Evolutionary conservation across 2,329 filamentous ascomycete species (phyloP).

Genomic region (Albifimbria verrucaria): DNA sequence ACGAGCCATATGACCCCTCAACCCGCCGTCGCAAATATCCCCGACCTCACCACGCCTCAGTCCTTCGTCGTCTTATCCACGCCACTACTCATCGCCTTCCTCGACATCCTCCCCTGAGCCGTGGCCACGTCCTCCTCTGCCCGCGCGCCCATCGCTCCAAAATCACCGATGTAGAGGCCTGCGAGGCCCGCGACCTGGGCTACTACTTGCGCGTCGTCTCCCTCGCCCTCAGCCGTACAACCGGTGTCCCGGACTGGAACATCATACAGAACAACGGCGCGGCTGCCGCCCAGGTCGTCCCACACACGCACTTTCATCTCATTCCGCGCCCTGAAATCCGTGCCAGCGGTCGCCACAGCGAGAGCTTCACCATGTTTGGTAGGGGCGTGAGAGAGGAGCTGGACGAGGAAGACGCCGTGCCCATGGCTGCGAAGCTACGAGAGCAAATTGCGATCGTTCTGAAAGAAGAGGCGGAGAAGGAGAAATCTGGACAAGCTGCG

Average conservation of each 20-base stretch:
- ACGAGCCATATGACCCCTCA: slow-evolving; percentile 43
- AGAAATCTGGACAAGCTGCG: slow-evolving; percentile 11
- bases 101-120: slow-evolving; percentile 86
- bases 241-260: slow-evolving; percentile 83
- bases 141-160: slow-evolving; percentile 76
- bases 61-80: slow-evolving; percentile 74
- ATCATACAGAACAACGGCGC: slow-evolving; percentile 94
- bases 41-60: slow-evolving; percentile 36
- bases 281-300: slow-evolving; percentile 86
- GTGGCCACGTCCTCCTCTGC: slow-evolving; percentile 79
- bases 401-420: slow-evolving; percentile 69
- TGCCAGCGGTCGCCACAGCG: slow-evolving; percentile 48
- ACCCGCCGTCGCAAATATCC: slow-evolving; percentile 37
- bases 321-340: slow-evolving; percentile 76
- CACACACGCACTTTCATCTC: slow-evolving; percentile 91
- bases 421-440: slow-evolving; percentile 55
- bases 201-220: slow-evolving; percentile 68
- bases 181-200: slow-evolving; percentile 66
- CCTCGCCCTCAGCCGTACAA: slow-evolving; percentile 64
- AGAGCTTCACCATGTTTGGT: slow-evolving; percentile 82
- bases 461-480: slow-evolving; percentile 32
- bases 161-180: slow-evolving; percentile 64
- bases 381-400: slow-evolving; percentile 68
- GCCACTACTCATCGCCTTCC: slow-evolving; percentile 74
- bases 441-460: slow-evolving; percentile 46